Evolutionary conservation across 306 rosid genomes (phyloP).

Genomic region (Dalbergia cultrata): DNA sequence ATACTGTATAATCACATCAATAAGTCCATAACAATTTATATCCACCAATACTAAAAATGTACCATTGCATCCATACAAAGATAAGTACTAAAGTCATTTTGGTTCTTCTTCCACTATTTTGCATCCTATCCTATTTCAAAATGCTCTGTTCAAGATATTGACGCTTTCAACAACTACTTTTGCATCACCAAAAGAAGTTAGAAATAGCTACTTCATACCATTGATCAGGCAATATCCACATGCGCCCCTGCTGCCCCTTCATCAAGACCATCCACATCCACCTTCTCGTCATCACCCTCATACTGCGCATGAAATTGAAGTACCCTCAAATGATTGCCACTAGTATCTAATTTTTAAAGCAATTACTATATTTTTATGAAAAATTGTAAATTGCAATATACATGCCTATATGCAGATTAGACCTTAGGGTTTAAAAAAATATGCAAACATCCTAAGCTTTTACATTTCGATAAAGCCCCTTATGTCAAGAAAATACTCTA

Average conservation of each 20-base stretch:
- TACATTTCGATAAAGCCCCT: background rate
- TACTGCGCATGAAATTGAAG: slow-evolving; percentile 64
- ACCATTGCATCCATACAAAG: slow-evolving; percentile 33
- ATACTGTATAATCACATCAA: background rate
- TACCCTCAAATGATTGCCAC: slow-evolving; percentile 40
- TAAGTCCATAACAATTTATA: background rate
- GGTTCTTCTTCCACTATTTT: slow-evolving; percentile 36
- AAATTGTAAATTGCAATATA: background rate
- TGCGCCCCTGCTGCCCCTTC: slow-evolving; percentile 51
- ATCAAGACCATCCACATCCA: slow-evolving; percentile 67
- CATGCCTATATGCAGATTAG: background rate
- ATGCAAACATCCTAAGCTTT: background rate
- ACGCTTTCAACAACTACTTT: slow-evolving; percentile 34
- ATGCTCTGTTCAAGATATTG: slow-evolving; percentile 28
- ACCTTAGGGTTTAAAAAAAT: background rate
- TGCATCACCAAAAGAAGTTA: slow-evolving; percentile 33
- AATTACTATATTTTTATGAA: slow-evolving; percentile 3
- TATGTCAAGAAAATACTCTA: background rate
- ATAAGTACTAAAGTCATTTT: background rate
- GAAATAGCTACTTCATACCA: slow-evolving; percentile 18
- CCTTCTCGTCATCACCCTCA: slow-evolving; percentile 68
- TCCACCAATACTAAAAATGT: slow-evolving; percentile 28
- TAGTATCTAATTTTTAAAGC: slow-evolving; percentile 31
- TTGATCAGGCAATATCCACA: slow-evolving; percentile 41
- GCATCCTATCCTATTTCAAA: slow-evolving; percentile 35